These are phyloP conservation scores for Leptographium galeiforme DNA, from an alignment of 2,329 filamentous ascomycete genomes.

Conservation along the genomic window DNA sequence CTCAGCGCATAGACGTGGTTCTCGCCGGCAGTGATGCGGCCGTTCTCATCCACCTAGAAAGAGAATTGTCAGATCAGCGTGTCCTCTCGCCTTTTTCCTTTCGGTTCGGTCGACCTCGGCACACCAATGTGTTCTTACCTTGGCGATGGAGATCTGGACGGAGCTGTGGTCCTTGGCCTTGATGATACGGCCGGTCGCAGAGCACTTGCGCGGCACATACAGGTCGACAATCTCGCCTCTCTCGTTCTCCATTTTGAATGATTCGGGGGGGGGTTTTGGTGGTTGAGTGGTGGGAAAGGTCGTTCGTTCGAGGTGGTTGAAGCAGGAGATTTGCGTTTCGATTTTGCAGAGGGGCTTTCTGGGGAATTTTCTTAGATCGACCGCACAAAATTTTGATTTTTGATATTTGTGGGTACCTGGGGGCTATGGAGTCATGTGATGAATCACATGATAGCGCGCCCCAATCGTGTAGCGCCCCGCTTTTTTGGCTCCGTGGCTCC, in stretches of 20 bases:
- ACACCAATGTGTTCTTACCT: no score
- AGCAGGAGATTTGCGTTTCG: background rate
- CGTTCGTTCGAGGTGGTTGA: background rate
- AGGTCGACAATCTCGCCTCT: conserved; percentile 22
- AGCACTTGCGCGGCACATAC: conserved; percentile 98
- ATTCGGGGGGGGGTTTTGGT: conserved; percentile 1
- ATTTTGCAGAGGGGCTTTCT: background rate
- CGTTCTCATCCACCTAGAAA: conserved; percentile 76
- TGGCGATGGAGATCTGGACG: conserved; percentile 92
- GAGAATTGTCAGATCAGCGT: background rate
- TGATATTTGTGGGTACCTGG: background rate
- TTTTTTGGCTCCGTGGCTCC: background rate
- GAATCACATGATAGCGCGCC: conserved; percentile 18
- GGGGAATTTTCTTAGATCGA: conserved; percentile 5
- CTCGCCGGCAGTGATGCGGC: conserved; percentile 83
- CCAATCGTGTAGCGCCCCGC: conserved; percentile 6
- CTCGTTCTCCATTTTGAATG: conserved; percentile 96
- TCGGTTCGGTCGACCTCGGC: no score
- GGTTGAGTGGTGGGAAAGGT: background rate
- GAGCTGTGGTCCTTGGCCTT: conserved; percentile 99
- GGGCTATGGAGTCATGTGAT: conserved; percentile 8
- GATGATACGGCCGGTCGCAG: conserved; percentile 98
- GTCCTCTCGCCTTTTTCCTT: background rate
- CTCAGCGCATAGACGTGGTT: conserved; percentile 95
- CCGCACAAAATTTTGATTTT: conserved; percentile 10